Evolutionary conservation across 2,329 filamentous ascomycete genomes (phyloP).

Genomic region (Fusarium sp.): DNA sequence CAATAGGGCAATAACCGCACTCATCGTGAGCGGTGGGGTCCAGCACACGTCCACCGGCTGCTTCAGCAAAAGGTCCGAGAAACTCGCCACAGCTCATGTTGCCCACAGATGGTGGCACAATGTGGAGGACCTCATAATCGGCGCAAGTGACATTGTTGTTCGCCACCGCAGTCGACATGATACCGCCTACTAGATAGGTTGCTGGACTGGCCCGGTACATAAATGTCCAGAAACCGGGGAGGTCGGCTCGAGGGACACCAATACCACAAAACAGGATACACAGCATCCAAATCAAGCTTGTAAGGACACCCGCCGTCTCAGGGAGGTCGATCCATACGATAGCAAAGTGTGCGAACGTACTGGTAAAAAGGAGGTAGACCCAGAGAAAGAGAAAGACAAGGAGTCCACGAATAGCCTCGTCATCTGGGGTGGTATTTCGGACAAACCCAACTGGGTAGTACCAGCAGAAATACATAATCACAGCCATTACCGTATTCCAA

Average conservation of each 20-base stretch:
- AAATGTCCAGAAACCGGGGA: conserved; percentile 78
- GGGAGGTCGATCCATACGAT: conserved; percentile 39
- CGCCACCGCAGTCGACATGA: conserved; percentile 56
- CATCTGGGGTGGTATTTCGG: conserved; percentile 37
- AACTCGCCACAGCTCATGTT: conserved; percentile 63
- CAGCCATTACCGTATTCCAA: conserved; percentile 43
- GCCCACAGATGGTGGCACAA: conserved; percentile 61
- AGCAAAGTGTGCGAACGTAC: conserved; percentile 42
- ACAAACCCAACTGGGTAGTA: conserved; percentile 46
- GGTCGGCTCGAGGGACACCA: conserved; percentile 63
- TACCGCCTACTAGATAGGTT: conserved; percentile 73
- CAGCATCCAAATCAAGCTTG: conserved; percentile 55
- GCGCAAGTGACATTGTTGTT: conserved; percentile 41
- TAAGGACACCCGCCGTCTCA: conserved; percentile 41
- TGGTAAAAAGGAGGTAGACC: conserved; percentile 45
- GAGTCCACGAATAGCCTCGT: conserved; percentile 40
- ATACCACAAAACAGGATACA: conserved; percentile 55
- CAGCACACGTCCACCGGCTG: conserved; percentile 60
- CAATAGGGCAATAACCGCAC: conserved; percentile 58
- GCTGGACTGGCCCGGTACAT: conserved; percentile 76
- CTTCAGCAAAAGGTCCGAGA: conserved; percentile 55
- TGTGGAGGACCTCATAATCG: conserved; percentile 60
- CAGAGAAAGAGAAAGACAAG: conserved; percentile 41
- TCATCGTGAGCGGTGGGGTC: conserved; percentile 54
- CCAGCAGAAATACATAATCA: conserved; percentile 44